These are phyloP conservation scores for Staphylotrichum tortipilum DNA, from an alignment of 495 filamentous ascomycete genomes.

Conservation along the genomic window DNA sequence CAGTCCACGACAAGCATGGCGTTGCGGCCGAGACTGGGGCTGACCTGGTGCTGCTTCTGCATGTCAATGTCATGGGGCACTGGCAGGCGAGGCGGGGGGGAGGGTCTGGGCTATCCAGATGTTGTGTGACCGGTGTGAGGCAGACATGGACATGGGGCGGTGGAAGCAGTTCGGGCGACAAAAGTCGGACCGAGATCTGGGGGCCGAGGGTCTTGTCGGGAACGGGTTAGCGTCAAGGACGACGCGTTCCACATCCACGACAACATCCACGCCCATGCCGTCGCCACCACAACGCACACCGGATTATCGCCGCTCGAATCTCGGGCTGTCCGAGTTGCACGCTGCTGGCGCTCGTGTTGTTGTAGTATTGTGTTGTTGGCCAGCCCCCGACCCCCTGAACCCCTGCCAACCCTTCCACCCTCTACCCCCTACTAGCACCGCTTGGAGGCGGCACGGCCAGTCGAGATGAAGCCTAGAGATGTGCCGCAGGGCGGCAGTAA, in stretches of 20 bases:
- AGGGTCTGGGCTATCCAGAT: not conserved
- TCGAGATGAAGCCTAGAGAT: too few species aligned
- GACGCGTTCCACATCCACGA: too few species aligned
- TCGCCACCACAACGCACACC: not conserved
- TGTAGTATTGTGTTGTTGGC: too few species aligned
- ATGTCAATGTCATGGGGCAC: too few species aligned
- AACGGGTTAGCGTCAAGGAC: not conserved
- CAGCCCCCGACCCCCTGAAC: too few species aligned
- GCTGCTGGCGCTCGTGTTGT: too few species aligned
- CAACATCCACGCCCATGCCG: not conserved
- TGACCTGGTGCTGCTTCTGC: not conserved
- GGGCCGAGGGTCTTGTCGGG: not conserved
- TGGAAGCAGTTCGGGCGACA: not conserved
- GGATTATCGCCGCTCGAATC: not conserved
- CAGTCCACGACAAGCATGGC: not conserved
- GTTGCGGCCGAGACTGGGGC: conserved; percentile 3
- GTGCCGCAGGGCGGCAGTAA: too few species aligned
- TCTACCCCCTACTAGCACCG: too few species aligned
- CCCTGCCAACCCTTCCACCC: too few species aligned
- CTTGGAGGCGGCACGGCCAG: too few species aligned
- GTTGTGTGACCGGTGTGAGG: not conserved
- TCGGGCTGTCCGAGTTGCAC: not conserved
- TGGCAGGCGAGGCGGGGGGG: not conserved
- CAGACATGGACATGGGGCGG: not conserved
- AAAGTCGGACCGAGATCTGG: conserved; percentile 5